Evolutionary conservation across 2,329 filamentous ascomycete species (phyloP).

Genomic region (Xylariaceae sp.): DNA sequence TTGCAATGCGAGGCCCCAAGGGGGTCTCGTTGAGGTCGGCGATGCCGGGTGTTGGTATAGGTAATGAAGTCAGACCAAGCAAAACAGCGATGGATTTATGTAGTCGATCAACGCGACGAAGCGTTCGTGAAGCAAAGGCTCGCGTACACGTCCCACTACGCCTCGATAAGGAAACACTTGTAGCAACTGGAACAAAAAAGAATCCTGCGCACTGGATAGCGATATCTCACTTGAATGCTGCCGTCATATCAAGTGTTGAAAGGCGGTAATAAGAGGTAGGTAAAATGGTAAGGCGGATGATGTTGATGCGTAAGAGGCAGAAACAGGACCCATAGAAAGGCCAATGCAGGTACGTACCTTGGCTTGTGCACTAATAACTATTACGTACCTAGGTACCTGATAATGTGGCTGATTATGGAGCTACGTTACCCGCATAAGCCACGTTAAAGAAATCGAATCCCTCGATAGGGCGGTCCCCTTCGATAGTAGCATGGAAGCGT

Average conservation of each 20-base stretch:
- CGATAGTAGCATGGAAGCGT: no score
- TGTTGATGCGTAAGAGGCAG: background rate
- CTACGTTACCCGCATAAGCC: no score
- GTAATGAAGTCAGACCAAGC: background rate
- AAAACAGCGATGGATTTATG: background rate
- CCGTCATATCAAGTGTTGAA: background rate
- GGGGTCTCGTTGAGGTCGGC: background rate
- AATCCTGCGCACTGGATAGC: background rate
- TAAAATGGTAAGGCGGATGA: background rate
- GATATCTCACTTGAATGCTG: constrained; percentile 6
- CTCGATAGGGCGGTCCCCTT: no score
- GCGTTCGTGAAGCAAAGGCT: background rate
- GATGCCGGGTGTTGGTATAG: background rate
- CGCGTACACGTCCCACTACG: background rate
- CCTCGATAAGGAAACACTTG: background rate
- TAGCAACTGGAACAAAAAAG: background rate
- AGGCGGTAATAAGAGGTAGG: background rate
- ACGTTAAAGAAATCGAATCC: no score
- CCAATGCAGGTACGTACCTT: no score
- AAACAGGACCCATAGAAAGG: background rate
- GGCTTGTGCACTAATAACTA: background rate
- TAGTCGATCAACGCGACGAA: constrained; percentile 1
- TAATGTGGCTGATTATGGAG: no score
- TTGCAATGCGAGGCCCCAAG: background rate
- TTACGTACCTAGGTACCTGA: background rate